A percentile compares a stretch with the other conserved stretches of the same genome.
Evolutionary conservation across 768 basidiomycete genomes (phyloP).

Genomic region (Tulasnella calospora): DNA sequence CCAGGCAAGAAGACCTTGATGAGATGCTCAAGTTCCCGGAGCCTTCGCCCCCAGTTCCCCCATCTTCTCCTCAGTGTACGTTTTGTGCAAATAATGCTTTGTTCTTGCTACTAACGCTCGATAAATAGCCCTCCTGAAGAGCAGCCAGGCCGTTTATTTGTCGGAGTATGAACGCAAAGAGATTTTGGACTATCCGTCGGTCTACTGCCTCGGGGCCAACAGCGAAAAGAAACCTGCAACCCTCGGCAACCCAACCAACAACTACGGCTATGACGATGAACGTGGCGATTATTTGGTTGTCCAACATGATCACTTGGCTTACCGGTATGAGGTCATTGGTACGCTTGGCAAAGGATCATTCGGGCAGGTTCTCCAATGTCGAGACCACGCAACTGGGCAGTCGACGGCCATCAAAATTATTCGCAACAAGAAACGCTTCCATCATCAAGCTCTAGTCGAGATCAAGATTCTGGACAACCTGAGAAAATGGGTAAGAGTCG

Average conservation of each 20-base stretch:
- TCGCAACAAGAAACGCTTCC: constrained; percentile 97
- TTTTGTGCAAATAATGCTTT: constrained; percentile 12
- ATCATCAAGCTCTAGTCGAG: constrained; percentile 97
- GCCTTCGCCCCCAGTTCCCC: constrained; percentile 64
- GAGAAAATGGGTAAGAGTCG: constrained; percentile 84
- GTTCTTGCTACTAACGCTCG: constrained; percentile 23
- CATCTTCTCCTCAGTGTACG: constrained; percentile 67
- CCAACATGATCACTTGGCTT: constrained; percentile 86
- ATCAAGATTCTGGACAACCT: constrained; percentile 97
- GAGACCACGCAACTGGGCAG: constrained; percentile 90
- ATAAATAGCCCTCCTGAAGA: constrained; percentile 56
- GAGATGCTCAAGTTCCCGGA: constrained; percentile 89
- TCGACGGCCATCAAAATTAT: constrained; percentile 99
- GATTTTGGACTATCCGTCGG: constrained; percentile 75
- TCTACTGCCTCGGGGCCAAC: constrained; percentile 75
- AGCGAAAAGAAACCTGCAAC: constrained; percentile 82
- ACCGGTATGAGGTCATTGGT: constrained; percentile 91
- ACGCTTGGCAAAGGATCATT: constrained; percentile 97
- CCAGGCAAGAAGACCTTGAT: constrained; percentile 81
- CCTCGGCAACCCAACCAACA: constrained; percentile 68
- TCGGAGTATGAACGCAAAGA: constrained; percentile 89
- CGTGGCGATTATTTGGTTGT: constrained; percentile 94
- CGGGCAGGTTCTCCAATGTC: constrained; percentile 92
- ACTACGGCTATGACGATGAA: constrained; percentile 96
- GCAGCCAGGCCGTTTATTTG: constrained; percentile 62